Evolutionary conservation across 768 basidiomycete genomes (phyloP).

Genomic region (Pulveroboletus sp.): DNA sequence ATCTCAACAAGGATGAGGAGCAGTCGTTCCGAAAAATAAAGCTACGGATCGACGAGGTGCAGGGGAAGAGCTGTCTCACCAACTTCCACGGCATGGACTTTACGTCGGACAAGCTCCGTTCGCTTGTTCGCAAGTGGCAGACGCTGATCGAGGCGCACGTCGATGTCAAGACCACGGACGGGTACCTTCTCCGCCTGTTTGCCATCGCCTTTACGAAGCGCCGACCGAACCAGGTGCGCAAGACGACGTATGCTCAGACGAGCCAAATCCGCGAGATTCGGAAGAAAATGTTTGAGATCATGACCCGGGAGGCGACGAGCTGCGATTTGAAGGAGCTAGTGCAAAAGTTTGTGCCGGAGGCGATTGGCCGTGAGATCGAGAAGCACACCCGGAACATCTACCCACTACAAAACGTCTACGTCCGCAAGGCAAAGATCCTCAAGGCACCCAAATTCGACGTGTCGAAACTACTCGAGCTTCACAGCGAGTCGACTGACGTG

Average conservation of each 20-base stretch:
- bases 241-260: constrained; percentile 97
- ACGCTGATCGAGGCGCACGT: constrained; percentile 98
- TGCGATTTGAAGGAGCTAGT: constrained; percentile 98
- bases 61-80: constrained; percentile 99
- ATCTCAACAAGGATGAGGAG: constrained; percentile 99
- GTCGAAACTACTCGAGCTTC: constrained; percentile 92
- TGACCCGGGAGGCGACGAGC: constrained; percentile 90
- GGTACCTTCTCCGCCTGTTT: constrained; percentile 98
- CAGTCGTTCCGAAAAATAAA: constrained; percentile 99
- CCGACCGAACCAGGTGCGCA: constrained; percentile 92
- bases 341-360: constrained; percentile 98
- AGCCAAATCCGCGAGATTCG: constrained; percentile 95
- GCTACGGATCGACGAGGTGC: constrained; percentile 91
- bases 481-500: constrained; percentile 92
- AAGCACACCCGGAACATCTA: constrained; percentile 96
- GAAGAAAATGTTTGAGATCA: constrained; percentile 99
- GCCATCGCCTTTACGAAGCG: constrained; percentile 99
- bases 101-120: constrained; percentile 99
- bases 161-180: constrained; percentile 98
- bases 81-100: constrained; percentile 99
- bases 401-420: constrained; percentile 97
- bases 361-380: constrained; percentile 99
- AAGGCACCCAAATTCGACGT: constrained; percentile 97
- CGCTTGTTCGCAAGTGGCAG: constrained; percentile 99
- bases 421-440: constrained; percentile 98